phyloP scores from a whole-genome alignment of 768 basidiomycete genomes.

The Coprinopsis marcescibilis region DNA sequence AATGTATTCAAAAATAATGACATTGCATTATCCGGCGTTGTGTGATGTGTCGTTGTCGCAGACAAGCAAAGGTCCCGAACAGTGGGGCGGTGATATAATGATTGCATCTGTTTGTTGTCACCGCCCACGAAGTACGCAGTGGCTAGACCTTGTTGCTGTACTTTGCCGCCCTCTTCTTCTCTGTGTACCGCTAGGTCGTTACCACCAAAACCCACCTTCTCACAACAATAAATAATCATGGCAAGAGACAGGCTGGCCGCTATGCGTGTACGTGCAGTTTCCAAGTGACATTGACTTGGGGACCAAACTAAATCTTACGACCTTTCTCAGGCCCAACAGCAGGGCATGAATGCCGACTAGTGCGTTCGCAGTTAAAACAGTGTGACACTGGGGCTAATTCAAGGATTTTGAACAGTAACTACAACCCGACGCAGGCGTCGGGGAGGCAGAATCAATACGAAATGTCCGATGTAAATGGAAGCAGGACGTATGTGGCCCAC shows the following conservation, averaged over 20 bases:
- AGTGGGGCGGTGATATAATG: no score
- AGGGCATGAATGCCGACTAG: slow-evolving; percentile 47
- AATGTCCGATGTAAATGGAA: slow-evolving; percentile 65
- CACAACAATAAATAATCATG: slow-evolving; percentile 39
- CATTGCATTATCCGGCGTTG: neutral
- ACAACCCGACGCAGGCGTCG: slow-evolving; percentile 65
- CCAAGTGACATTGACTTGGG: slow-evolving; percentile 3
- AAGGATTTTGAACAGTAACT: slow-evolving; percentile 33
- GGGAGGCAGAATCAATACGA: slow-evolving; percentile 56
- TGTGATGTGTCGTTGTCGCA: neutral
- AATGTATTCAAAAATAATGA: neutral
- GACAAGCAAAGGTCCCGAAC: no score
- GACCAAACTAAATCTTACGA: slow-evolving; percentile 13
- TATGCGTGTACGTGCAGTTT: slow-evolving; percentile 56
- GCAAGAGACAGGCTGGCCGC: slow-evolving; percentile 90
- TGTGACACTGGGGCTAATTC: neutral
- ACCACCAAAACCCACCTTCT: neutral
- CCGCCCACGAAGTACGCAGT: no score
- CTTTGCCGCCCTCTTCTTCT: slow-evolving; percentile 1
- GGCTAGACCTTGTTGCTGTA: slow-evolving; percentile 2
- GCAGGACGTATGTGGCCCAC: slow-evolving; percentile 38
- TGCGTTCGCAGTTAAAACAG: slow-evolving; percentile 24
- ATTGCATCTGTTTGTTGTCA: no score
- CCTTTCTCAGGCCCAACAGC: slow-evolving; percentile 58
- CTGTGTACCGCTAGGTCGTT: neutral